phyloP scores from a whole-genome alignment of 495 filamentous ascomycete species.

The Aspergillus sclerotiicarbonarius region DNA sequence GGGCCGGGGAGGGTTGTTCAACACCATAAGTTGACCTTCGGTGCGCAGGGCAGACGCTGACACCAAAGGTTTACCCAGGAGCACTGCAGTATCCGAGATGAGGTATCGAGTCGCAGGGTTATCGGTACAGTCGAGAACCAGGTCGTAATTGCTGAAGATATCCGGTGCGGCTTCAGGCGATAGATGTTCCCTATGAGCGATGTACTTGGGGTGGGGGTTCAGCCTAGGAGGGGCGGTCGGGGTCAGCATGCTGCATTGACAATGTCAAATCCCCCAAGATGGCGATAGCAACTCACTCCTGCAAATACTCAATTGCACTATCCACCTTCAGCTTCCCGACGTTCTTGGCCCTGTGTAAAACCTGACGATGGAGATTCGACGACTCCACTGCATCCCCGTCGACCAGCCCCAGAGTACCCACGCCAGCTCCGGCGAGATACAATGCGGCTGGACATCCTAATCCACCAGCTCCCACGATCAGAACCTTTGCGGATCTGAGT shows the following conservation, averaged over 20 bases:
- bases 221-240: slow-evolving; percentile 36
- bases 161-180: slow-evolving; percentile 60
- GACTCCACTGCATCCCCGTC: slow-evolving; percentile 85
- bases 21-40: slow-evolving; percentile 85
- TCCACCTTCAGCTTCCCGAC: slow-evolving; percentile 81
- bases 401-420: slow-evolving; percentile 79
- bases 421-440: slow-evolving; percentile 84
- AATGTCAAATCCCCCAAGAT: background rate
- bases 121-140: slow-evolving; percentile 93
- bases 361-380: slow-evolving; percentile 93
- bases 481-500: slow-evolving; percentile 65
- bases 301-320: slow-evolving; percentile 67
- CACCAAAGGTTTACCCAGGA: slow-evolving; percentile 75
- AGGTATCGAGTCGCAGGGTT: slow-evolving; percentile 88
- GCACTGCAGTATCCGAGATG: slow-evolving; percentile 83
- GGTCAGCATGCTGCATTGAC: slow-evolving; percentile 5
- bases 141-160: slow-evolving; percentile 67
- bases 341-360: slow-evolving; percentile 67
- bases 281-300: slow-evolving; percentile 44
- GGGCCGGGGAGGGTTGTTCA: slow-evolving; percentile 55
- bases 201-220: slow-evolving; percentile 67
- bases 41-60: slow-evolving; percentile 83
- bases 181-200: slow-evolving; percentile 59
- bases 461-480: slow-evolving; percentile 91
- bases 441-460: slow-evolving; percentile 87